Conservation (phyloP, 1,139 yeast genomes). For the Zygosaccharomyces pseudobailii region DNA sequence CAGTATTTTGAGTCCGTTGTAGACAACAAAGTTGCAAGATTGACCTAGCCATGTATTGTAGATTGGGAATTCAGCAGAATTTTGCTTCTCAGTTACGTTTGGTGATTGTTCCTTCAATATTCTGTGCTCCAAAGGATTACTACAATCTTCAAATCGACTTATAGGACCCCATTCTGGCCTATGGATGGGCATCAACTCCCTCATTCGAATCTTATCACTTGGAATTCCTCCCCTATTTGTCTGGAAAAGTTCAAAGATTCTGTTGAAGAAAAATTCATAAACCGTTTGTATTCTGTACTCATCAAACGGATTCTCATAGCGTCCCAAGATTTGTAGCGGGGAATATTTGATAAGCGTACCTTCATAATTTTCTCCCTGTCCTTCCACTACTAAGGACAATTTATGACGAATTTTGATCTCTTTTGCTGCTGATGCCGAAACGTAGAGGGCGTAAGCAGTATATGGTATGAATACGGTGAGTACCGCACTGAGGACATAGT, state of each 20-base stretch:
- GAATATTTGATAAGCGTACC: slow-evolving; percentile 36
- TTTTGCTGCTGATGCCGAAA: slow-evolving; percentile 50
- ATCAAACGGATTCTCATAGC: slow-evolving; percentile 86
- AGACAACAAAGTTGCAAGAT: slow-evolving; percentile 71
- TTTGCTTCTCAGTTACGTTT: slow-evolving; percentile 3
- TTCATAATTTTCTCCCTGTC: slow-evolving; percentile 25
- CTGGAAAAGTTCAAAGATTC: slow-evolving; percentile 67
- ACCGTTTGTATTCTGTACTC: slow-evolving; percentile 88
- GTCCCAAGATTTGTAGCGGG: slow-evolving; percentile 61
- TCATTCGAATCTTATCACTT: slow-evolving; percentile 42
- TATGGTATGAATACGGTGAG: slow-evolving; percentile 48
- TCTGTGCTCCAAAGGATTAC: slow-evolving; percentile 19
- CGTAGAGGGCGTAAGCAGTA: slow-evolving; percentile 62
- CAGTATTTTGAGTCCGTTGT: slow-evolving; percentile 66
- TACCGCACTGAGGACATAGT: slow-evolving; percentile 15
- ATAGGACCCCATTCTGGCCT: slow-evolving; percentile 41
- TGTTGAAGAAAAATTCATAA: slow-evolving; percentile 72
- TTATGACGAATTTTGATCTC: slow-evolving; percentile 52
- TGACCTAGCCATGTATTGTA: slow-evolving; percentile 88
- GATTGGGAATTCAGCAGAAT: slow-evolving; percentile 17
- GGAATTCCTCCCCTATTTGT: slow-evolving; percentile 69
- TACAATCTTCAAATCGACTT: slow-evolving; percentile 39
- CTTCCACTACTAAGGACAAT: slow-evolving; percentile 22
- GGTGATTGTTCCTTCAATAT: slow-evolving; percentile 27
- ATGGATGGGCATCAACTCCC: slow-evolving; percentile 51